Percentiles rank a stretch among this genome's conserved stretches.
Conservation (phyloP, 805 yeast species). For the Isabelozyma gotoi region DNA sequence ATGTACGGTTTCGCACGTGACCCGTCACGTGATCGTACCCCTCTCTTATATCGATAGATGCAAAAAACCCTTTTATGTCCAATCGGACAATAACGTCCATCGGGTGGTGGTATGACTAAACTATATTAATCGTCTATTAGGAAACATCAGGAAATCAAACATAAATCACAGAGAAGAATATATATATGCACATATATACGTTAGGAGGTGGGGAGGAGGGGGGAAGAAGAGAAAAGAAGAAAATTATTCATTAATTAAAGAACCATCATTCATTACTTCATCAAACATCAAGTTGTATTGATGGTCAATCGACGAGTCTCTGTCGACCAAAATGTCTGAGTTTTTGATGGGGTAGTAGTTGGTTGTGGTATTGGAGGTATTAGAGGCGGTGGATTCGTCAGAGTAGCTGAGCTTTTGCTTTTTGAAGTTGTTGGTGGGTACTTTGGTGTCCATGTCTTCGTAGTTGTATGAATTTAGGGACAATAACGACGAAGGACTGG, state of each 20-base stretch:
- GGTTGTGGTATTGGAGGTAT: background rate
- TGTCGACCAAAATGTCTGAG: background rate
- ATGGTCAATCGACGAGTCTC: background rate
- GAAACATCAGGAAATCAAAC: background rate
- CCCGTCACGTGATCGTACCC: background rate
- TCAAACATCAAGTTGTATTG: conserved; percentile 25
- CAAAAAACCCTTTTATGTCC: background rate
- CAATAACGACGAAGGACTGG: conserved; percentile 36
- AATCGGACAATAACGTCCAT: background rate
- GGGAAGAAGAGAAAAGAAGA: background rate
- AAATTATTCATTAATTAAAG: background rate
- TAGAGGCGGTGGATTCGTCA: background rate
- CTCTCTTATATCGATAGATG: background rate
- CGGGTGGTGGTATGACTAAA: background rate
- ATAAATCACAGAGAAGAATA: background rate
- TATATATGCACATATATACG: no score
- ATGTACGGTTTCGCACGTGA: no score
- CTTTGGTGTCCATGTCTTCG: conserved; percentile 14
- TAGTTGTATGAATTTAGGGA: conserved; percentile 29
- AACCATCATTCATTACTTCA: conserved; percentile 19
- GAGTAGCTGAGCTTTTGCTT: conserved; percentile 1
- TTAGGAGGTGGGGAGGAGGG: background rate
- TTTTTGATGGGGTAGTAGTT: background rate
- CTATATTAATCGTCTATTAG: background rate
- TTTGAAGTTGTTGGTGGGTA: conserved; percentile 6